Conservation (phyloP, 176 grass and related monocot genomes). For the Saccharum officinarum region DNA sequence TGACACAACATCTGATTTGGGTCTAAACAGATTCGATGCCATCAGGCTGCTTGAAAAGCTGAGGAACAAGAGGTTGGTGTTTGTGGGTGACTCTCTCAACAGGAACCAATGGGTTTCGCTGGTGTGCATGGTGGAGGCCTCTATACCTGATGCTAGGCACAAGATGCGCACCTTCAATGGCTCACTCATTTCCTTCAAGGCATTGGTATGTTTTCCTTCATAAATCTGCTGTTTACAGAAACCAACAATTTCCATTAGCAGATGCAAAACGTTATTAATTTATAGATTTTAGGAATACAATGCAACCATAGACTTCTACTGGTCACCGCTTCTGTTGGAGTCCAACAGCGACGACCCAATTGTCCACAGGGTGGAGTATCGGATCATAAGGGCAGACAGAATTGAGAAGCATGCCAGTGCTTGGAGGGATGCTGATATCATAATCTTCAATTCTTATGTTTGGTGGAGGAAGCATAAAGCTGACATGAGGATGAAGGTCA, state of each 20-base stretch:
- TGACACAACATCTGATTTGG: background rate
- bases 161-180: constrained; percentile 52
- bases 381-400: constrained; percentile 63
- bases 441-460: constrained; percentile 93
- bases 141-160: constrained; percentile 37
- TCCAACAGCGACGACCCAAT: constrained; percentile 79
- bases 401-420: constrained; percentile 67
- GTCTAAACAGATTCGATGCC: constrained; percentile 65
- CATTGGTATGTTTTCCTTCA: constrained; percentile 46
- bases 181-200: constrained; percentile 77
- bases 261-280: background rate
- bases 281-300: constrained; percentile 68
- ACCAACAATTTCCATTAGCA: background rate
- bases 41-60: constrained; percentile 62
- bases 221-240: background rate
- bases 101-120: constrained; percentile 94
- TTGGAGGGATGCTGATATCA: constrained; percentile 75
- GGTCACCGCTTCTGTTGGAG: constrained; percentile 81
- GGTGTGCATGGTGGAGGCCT: constrained; percentile 88
- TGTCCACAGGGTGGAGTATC: constrained; percentile 52
- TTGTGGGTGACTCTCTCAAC: constrained; percentile 88
- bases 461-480: constrained; percentile 91
- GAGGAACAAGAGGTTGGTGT: constrained; percentile 78
- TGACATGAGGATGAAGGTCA: constrained; percentile 79
- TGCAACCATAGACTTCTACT: constrained; percentile 90